Percentiles rank a stretch among this genome's conserved stretches.
Conservation (phyloP, 1,284 basidiomycete genomes). For the Rhizopogon hawkerae region DNA sequence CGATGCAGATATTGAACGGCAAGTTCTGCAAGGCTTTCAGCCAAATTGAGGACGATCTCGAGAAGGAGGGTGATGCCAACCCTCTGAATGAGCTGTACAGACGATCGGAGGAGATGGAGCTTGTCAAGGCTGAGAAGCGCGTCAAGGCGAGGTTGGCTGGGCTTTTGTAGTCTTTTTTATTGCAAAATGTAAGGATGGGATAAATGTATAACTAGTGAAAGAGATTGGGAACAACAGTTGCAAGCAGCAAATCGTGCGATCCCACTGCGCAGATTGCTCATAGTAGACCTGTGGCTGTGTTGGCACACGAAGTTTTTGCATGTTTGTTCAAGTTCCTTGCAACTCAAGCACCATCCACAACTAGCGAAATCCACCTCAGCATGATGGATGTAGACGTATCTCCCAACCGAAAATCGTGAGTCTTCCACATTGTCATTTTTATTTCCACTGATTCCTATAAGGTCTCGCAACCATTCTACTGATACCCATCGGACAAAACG, state of each 20-base stretch:
- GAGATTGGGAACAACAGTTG: no score
- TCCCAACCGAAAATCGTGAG: slow-evolving; percentile 59
- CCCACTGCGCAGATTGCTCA: not conserved
- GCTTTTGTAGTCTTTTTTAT: slow-evolving; percentile 25
- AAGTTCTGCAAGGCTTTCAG: slow-evolving; percentile 52
- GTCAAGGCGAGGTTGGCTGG: slow-evolving; percentile 43
- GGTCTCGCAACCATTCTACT: slow-evolving; percentile 61
- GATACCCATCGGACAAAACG: slow-evolving; percentile 63
- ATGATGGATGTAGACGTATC: slow-evolving; percentile 61
- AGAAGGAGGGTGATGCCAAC: slow-evolving; percentile 48
- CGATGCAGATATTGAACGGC: slow-evolving; percentile 44
- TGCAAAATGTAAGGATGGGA: not conserved
- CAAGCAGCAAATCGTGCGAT: no score
- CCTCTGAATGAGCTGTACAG: slow-evolving; percentile 49
- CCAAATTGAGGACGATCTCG: slow-evolving; percentile 48
- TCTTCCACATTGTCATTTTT: slow-evolving; percentile 10
- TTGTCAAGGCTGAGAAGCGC: slow-evolving; percentile 52
- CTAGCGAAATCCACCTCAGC: slow-evolving; percentile 25
- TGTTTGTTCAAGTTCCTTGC: slow-evolving; percentile 21
- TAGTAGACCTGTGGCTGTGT: slow-evolving; percentile 22
- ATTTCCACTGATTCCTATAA: slow-evolving; percentile 20
- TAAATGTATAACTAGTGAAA: not conserved
- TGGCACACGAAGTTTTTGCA: slow-evolving; percentile 27
- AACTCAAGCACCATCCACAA: slow-evolving; percentile 10
- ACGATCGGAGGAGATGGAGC: slow-evolving; percentile 41